Base-by-base conservation (phyloP, 1,284 basidiomycete genomes). In the Sporisorium scitamineum region DNA sequence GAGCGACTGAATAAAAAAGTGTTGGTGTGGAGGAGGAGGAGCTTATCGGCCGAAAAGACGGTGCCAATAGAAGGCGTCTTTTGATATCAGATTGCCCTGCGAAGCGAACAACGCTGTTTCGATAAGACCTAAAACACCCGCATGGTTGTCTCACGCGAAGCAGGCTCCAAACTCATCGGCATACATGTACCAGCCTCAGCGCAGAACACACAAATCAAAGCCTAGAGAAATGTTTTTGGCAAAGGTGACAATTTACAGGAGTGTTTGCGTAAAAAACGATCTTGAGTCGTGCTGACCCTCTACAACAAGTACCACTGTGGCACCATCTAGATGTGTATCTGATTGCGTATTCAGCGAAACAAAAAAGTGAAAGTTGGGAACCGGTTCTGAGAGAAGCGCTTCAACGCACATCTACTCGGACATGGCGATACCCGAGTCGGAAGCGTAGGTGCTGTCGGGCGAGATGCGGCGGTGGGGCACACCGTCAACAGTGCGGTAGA, bases 401-500 rank as follows among this genome's bases (percentile, higher is more conserved):
- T 31, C 24, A 27, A 31, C 26, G 29, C 48, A 8, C 27, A 18
- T 37, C 61, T 67, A 82, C 61, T 82, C 81, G 26, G 78, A 81
- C 69, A 83, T 45, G 55, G 78, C 76, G 9, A 85, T 70, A 41
- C 79, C 83, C 22, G 83, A 85, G 68, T 85, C 83, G 11, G 81
- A 81, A 47, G 74, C 72, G 67, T 78, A 67, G 29, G 73, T 54
- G 54, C 68, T 62, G 58, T 81, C 79, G 27, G 76, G 68, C 13
- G 73, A 64, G 34, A 80, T 61, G 41, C 59, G 37, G 45, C 80
- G 70, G 64, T 72, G 62, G 20, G 83, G 84, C 11, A 84, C 80
- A 44, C 84, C 84, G 34, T 82, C 54, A 16, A 77, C 74, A 53
- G 82, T 79, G 47, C 79, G 78, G 77, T 83, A 85, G 72, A 85